Conservation (phyloP, 176 grass and related monocot species). For the Themeda triandra region DNA sequence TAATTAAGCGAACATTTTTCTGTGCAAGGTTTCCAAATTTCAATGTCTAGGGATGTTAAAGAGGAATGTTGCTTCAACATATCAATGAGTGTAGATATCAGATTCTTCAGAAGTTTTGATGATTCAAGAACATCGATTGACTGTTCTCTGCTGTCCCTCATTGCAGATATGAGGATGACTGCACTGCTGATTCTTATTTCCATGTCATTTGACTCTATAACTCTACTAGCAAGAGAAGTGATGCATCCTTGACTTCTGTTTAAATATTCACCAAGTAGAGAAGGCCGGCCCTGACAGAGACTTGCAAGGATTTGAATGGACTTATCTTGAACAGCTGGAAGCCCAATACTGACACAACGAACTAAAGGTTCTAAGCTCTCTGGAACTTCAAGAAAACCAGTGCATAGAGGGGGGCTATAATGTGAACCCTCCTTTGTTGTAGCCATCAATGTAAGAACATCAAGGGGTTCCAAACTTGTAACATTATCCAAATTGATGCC, state of each 20-base stretch:
- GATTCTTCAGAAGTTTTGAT: constrained; percentile 61
- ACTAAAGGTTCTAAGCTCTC: constrained; percentile 77
- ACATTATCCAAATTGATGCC: constrained; percentile 59
- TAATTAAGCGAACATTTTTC: constrained; percentile 56
- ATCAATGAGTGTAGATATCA: constrained; percentile 72
- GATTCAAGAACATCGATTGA: constrained; percentile 57
- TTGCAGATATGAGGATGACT: constrained; percentile 66
- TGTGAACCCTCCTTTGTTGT: constrained; percentile 50
- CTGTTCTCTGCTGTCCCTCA: constrained; percentile 61
- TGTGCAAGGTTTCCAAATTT: constrained; percentile 54
- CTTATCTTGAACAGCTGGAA: constrained; percentile 71
- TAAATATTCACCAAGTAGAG: constrained; percentile 72
- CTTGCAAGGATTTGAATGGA: constrained; percentile 86
- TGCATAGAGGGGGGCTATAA: constrained; percentile 58
- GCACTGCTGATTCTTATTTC: constrained; percentile 76
- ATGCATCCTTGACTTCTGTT: constrained; percentile 64
- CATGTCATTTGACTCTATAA: constrained; percentile 61
- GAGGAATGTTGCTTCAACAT: constrained; percentile 69
- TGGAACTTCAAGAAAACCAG: constrained; percentile 67
- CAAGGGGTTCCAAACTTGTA: constrained; percentile 52
- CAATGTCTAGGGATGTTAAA: constrained; percentile 57
- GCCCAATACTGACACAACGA: constrained; percentile 63
- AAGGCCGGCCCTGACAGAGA: constrained; percentile 67
- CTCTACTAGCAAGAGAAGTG: constrained; percentile 66
- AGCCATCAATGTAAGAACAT: constrained; percentile 71